These are phyloP conservation scores for Oidium heveae DNA, from an alignment of 2,329 filamentous ascomycete species.

Conservation along the genomic window DNA sequence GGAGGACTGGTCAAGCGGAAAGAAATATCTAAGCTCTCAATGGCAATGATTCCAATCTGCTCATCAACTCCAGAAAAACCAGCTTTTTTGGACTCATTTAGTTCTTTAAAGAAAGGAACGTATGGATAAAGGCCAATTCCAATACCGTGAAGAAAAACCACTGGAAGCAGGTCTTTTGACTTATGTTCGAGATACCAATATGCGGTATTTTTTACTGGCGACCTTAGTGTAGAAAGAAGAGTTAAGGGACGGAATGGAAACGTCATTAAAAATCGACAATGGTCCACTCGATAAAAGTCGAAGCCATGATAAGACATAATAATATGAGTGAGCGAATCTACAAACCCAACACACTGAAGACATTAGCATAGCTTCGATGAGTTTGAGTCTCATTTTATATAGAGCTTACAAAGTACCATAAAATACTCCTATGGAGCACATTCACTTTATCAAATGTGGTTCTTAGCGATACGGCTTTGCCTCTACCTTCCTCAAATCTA, in stretches of 20 bases:
- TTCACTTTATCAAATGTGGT: constrained; percentile 31
- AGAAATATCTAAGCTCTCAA: constrained; percentile 33
- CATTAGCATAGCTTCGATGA: not conserved
- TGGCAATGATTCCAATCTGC: constrained; percentile 28
- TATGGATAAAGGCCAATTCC: constrained; percentile 34
- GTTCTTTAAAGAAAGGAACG: constrained; percentile 24
- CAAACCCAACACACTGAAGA: constrained; percentile 13
- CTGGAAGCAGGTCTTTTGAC: constrained; percentile 26
- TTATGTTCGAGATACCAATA: constrained; percentile 38
- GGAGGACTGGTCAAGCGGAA: constrained; percentile 28
- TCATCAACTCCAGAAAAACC: constrained; percentile 17
- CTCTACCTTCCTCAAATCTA: constrained; percentile 24
- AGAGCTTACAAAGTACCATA: constrained; percentile 28
- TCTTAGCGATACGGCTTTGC: constrained; percentile 25
- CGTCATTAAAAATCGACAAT: constrained; percentile 19
- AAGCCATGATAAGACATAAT: constrained; percentile 21
- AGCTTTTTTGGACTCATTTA: constrained; percentile 17
- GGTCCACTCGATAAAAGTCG: constrained; percentile 20
- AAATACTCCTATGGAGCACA: constrained; percentile 28
- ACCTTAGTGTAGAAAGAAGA: constrained; percentile 20
- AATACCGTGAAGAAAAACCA: constrained; percentile 39
- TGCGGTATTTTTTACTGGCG: constrained; percentile 22
- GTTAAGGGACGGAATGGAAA: constrained; percentile 29
- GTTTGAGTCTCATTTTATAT: no score
- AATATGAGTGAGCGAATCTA: constrained; percentile 14